Base-by-base conservation (phyloP, 1,284 basidiomycete genomes). In the Ustilago nuda region DNA sequence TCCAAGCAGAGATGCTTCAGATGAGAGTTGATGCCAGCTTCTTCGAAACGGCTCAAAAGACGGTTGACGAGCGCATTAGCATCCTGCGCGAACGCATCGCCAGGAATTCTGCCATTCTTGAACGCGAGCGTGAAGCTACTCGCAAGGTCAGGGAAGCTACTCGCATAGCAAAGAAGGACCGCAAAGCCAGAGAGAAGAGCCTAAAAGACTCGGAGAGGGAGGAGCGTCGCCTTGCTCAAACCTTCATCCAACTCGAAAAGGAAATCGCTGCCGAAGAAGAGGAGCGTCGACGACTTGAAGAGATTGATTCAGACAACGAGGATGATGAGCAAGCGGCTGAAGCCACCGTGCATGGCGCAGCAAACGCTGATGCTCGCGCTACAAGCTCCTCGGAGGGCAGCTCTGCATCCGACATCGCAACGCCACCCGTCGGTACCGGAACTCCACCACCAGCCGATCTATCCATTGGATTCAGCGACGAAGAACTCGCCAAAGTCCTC, bases 1-100 rank as follows among this genome's bases (percentile, higher is more conserved):
- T 77, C 35, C 75, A 68, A 36, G 71, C 64, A 43, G 75, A 77
- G 56, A 68, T 77, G 71, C 61, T 77, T 15, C 72, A 73, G 58
- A 66, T 77, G 66, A 51, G 72, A 7, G 75, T 77, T 19, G 75
- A 77, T 56, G 72, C 66, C 32, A 66, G 72, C 61, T 77, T 77
- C 35, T 77, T 67, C 32, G 75, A 77, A 51, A 66, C 64, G 33
- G 75, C 75, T 5, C 70, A 77, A 19, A 77, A 74, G 56, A 68
- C 75, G 27, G 67, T 77, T 52, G 75, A 77, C 35, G 71, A 77
- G 41, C 66, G 75, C 33, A 77, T 77, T 43, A 17, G 45, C 19
- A 52, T 74, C 5, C 63, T 77, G 6, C 75, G 75, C 15, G 67
- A 70, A 8, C 75, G 75, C 32, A 74, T 77, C 53, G 66, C 71